phyloP scores from a whole-genome alignment of 441 rosid genomes.

The Raphanus hybrid region DNA sequence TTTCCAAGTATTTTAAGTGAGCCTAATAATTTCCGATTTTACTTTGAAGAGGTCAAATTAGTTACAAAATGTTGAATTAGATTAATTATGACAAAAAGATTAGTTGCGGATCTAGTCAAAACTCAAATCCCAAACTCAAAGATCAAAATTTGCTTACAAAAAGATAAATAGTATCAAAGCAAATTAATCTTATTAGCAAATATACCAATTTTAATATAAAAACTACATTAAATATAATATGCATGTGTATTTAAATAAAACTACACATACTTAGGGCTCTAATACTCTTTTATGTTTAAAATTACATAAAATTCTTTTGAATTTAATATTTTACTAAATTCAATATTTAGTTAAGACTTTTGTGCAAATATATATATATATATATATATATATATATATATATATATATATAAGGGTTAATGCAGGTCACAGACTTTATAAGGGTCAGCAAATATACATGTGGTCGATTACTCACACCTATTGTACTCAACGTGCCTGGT shows the following conservation, averaged over 20 bases:
- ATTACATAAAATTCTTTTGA: background rate
- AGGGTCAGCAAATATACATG: constrained; percentile 35
- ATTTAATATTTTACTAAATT: background rate
- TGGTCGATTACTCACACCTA: constrained; percentile 38
- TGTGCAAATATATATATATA: background rate
- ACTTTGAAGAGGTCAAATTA: background rate
- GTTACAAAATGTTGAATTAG: background rate
- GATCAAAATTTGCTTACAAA: background rate
- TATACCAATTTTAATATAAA: background rate
- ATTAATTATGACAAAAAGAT: background rate
- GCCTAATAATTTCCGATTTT: background rate
- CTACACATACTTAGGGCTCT: background rate
- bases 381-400: too few species aligned
- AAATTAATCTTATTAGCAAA: background rate
- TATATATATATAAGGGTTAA: background rate
- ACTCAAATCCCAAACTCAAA: background rate
- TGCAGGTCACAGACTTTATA: constrained; percentile 23
- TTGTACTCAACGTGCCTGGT: constrained; percentile 27
- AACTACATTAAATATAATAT: background rate
- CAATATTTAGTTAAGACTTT: background rate
- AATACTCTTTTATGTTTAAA: background rate
- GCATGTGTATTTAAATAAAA: background rate
- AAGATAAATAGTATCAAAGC: background rate
- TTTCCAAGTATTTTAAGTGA: background rate
- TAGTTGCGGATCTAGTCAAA: background rate